Evolutionary conservation across 345 rosid genomes (phyloP).

Genomic region (Stellera chamaejasme): DNA sequence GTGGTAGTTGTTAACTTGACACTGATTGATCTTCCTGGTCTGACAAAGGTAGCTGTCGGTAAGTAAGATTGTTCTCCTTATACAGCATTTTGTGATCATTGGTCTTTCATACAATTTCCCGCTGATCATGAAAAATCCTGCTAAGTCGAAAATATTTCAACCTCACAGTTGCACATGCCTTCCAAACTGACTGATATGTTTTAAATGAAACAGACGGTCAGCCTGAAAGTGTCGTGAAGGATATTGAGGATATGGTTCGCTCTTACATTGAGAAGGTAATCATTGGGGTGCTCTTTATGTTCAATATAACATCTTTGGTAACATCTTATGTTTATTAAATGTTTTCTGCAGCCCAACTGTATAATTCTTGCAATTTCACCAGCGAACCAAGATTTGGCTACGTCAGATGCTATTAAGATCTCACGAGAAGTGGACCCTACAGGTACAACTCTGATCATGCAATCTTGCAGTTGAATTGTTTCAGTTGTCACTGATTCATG

Average conservation of each 20-base stretch:
- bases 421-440: constrained; percentile 98
- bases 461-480: neutral
- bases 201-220: constrained; percentile 75
- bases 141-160: too few relatives aligned
- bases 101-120: neutral
- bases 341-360: constrained; percentile 76
- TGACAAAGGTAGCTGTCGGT: constrained; percentile 99
- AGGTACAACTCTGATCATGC: constrained; percentile 31
- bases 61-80: constrained; percentile 17
- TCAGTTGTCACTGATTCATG: neutral
- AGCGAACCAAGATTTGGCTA: constrained; percentile 99
- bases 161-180: neutral
- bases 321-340: constrained; percentile 11
- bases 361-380: constrained; percentile 97
- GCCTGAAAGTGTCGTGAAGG: constrained; percentile 86
- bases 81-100: neutral
- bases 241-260: constrained; percentile 98
- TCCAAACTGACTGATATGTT: constrained; percentile 4
- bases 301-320: neutral
- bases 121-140: neutral
- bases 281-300: neutral
- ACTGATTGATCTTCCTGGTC: constrained; percentile 97
- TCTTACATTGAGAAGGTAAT: constrained; percentile 94
- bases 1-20: constrained; percentile 96
- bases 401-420: constrained; percentile 97